phyloP scores from a whole-genome alignment of 345 rosid genomes.

The Eucalyptus coolabah region DNA sequence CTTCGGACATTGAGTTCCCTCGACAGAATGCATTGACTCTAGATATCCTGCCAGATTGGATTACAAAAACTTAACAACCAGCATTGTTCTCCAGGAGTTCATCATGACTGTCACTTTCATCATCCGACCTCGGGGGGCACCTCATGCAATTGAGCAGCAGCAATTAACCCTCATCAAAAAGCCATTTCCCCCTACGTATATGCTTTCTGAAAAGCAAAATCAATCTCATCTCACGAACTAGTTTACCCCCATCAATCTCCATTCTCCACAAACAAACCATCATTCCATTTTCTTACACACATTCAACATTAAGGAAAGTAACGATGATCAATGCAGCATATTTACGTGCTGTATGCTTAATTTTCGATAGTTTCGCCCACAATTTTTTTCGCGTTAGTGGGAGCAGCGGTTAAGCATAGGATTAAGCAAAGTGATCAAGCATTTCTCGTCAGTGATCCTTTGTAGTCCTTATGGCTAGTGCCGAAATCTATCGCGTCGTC shows the following conservation, averaged over 20 bases:
- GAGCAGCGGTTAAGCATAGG: not conserved
- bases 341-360: not conserved
- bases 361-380: not conserved
- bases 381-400: not conserved
- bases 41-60: not conserved
- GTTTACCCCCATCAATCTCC: not conserved
- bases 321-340: not conserved
- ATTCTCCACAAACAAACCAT: not conserved
- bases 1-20: not conserved
- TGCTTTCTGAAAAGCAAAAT: not conserved
- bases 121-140: not conserved
- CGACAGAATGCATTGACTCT: not conserved
- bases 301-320: not conserved
- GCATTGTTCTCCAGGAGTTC: not conserved
- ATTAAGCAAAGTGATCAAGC: not conserved
- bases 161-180: not conserved
- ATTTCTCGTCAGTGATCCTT: not conserved
- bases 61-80: not conserved
- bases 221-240: not conserved
- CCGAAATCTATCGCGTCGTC: not conserved
- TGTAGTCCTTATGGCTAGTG: not conserved
- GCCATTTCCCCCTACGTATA: not conserved
- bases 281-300: not conserved
- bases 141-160: not conserved
- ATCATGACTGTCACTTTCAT: not conserved